phyloP scores from a whole-genome alignment of 768 basidiomycete genomes.

The Leccinum fibrillosum region DNA sequence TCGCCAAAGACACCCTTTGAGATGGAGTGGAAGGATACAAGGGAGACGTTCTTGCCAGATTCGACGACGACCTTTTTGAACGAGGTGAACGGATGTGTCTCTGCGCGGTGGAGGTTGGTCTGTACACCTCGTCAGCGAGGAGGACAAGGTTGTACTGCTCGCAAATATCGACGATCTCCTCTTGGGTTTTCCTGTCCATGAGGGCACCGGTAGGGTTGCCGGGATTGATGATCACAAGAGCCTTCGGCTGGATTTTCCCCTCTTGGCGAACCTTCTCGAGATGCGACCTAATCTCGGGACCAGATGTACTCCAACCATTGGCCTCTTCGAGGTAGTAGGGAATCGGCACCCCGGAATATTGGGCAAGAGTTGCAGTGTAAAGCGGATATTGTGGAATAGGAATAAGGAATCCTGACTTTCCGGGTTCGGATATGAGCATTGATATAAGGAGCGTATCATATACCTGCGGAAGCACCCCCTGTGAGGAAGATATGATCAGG shows the following conservation, averaged over 20 bases:
- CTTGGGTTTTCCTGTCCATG: slow-evolving; percentile 68
- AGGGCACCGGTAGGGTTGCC: slow-evolving; percentile 96
- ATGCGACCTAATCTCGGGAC: slow-evolving; percentile 60
- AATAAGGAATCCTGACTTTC: slow-evolving; percentile 75
- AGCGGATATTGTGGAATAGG: slow-evolving; percentile 98
- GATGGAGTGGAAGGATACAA: slow-evolving; percentile 96
- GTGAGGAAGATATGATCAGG: slow-evolving; percentile 92
- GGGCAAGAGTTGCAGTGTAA: slow-evolving; percentile 92
- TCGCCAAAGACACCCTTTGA: slow-evolving; percentile 96
- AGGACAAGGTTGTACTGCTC: slow-evolving; percentile 83
- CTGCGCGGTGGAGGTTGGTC: slow-evolving; percentile 73
- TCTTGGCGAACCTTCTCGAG: slow-evolving; percentile 62
- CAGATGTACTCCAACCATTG: slow-evolving; percentile 78
- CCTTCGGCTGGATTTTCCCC: slow-evolving; percentile 61
- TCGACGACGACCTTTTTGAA: slow-evolving; percentile 88
- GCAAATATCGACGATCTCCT: slow-evolving; percentile 76
- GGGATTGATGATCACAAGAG: slow-evolving; percentile 96
- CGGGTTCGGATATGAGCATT: slow-evolving; percentile 66
- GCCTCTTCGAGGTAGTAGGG: slow-evolving; percentile 89
- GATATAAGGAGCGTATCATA: slow-evolving; percentile 72
- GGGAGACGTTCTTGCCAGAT: slow-evolving; percentile 59
- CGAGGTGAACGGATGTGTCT: slow-evolving; percentile 75
- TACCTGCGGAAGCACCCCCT: slow-evolving; percentile 90
- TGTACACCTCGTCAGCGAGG: slow-evolving; percentile 99
- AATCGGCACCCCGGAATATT: slow-evolving; percentile 72